Conservation (phyloP, 257 asterid genomes). For the Solanum verrucosum region DNA sequence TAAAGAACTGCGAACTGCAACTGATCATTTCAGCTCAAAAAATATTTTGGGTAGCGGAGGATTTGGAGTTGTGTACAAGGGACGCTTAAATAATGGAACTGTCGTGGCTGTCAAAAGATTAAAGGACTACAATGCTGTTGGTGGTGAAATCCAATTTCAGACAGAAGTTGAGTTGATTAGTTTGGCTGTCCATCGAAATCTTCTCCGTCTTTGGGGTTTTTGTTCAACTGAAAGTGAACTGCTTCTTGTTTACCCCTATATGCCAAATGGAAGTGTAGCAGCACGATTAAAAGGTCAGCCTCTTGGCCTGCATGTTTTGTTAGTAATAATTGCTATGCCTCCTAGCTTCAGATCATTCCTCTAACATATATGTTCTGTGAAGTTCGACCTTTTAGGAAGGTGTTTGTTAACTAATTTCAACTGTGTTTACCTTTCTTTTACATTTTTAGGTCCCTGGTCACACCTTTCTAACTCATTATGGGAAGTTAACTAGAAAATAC, state of each 20-base stretch:
- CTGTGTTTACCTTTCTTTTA: background rate
- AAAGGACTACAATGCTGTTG: slow-evolving; percentile 6
- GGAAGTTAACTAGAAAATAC: background rate
- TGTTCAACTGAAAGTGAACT: slow-evolving; percentile 21
- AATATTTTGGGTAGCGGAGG: slow-evolving; percentile 32
- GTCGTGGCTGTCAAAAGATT: slow-evolving; percentile 28
- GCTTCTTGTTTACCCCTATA: slow-evolving; percentile 32
- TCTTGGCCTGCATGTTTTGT: background rate
- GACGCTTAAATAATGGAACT: slow-evolving; percentile 14
- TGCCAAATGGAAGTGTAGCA: slow-evolving; percentile 35
- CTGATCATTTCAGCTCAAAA: slow-evolving; percentile 21
- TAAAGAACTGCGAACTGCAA: slow-evolving; percentile 19
- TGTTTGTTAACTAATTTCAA: background rate
- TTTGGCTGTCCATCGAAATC: slow-evolving; percentile 26
- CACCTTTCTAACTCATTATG: background rate
- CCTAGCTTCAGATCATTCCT: background rate
- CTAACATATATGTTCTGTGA: background rate
- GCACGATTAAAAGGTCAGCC: slow-evolving; percentile 24
- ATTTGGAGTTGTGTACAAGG: slow-evolving; percentile 30
- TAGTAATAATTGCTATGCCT: background rate
- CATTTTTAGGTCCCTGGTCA: background rate
- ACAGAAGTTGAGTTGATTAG: slow-evolving; percentile 34
- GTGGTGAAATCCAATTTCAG: slow-evolving; percentile 24
- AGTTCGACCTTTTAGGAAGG: background rate
- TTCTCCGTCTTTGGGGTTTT: slow-evolving; percentile 23